Evolutionary conservation across 2,329 filamentous ascomycete species (phyloP).

Genomic region (Claviceps monticola): DNA sequence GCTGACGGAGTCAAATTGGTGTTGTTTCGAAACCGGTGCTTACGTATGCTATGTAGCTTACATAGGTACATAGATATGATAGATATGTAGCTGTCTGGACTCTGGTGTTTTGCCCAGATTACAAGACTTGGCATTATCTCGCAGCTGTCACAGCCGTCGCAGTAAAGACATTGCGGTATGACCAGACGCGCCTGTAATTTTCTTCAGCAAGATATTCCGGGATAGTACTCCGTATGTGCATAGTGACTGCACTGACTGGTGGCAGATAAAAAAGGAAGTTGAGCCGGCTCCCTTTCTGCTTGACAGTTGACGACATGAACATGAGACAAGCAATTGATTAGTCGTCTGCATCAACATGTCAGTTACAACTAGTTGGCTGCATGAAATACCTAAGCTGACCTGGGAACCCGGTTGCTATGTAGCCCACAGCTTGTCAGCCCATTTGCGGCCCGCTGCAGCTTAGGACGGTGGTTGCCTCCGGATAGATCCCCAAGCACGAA

Average conservation of each 20-base stretch:
- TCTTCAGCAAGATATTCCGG: too few species aligned
- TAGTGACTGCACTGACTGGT: neutral
- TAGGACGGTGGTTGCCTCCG: neutral
- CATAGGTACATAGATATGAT: too few species aligned
- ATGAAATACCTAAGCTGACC: neutral
- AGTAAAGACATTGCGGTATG: too few species aligned
- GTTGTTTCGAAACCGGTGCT: too few species aligned
- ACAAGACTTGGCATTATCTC: too few species aligned
- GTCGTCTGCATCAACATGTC: neutral
- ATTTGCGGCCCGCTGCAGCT: neutral
- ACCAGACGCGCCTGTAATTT: too few species aligned
- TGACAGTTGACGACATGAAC: neutral
- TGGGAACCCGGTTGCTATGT: neutral
- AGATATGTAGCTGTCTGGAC: too few species aligned
- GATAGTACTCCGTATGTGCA: too few species aligned
- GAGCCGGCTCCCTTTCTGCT: neutral
- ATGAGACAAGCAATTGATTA: neutral
- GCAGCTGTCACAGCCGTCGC: too few species aligned
- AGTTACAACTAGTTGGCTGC: neutral
- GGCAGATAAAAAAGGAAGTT: neutral
- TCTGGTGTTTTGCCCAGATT: too few species aligned
- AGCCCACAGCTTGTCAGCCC: neutral
- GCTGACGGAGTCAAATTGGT: too few species aligned
- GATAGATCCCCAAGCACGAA: neutral
- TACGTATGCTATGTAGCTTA: too few species aligned